Evolutionary conservation across 805 yeast species (phyloP).

Genomic region (Schwanniomyces pseudopolymorphus): DNA sequence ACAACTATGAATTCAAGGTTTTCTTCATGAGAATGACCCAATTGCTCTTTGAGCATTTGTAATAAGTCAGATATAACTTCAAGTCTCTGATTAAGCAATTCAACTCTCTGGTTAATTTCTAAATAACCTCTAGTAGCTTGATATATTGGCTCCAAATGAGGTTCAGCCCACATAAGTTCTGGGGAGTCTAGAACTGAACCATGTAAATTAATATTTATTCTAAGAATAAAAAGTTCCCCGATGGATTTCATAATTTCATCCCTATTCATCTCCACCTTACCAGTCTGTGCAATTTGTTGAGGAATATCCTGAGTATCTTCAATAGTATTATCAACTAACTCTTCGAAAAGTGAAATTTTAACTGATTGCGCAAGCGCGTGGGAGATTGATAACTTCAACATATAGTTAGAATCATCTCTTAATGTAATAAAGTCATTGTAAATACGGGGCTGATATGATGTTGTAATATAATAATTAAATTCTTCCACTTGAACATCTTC

Average conservation of each 20-base stretch:
- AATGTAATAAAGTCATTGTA: slow-evolving; percentile 94
- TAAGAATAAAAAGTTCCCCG: slow-evolving; percentile 88
- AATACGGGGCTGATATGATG: slow-evolving; percentile 90
- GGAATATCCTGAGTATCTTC: slow-evolving; percentile 98
- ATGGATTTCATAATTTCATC: slow-evolving; percentile 96
- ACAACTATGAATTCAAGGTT: slow-evolving; percentile 89
- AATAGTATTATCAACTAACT: slow-evolving; percentile 92
- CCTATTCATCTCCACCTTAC: slow-evolving; percentile 91
- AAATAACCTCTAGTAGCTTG: slow-evolving; percentile 95
- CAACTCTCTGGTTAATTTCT: slow-evolving; percentile 92
- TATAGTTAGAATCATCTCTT: slow-evolving; percentile 84
- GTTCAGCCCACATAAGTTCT: slow-evolving; percentile 98
- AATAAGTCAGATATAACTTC: slow-evolving; percentile 92
- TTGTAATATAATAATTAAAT: slow-evolving; percentile 91
- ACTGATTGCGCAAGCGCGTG: slow-evolving; percentile 96
- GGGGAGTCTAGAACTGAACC: slow-evolving; percentile 94
- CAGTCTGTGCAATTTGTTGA: slow-evolving; percentile 89
- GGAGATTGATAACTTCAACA: slow-evolving; percentile 89
- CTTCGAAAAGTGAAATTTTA: slow-evolving; percentile 93
- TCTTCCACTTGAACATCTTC: slow-evolving; percentile 95
- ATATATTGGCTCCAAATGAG: slow-evolving; percentile 94
- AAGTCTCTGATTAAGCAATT: slow-evolving; percentile 82
- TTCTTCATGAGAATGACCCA: slow-evolving; percentile 92
- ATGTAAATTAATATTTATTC: slow-evolving; percentile 79
- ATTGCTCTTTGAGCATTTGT: slow-evolving; percentile 95